Conservation (phyloP, 2,329 filamentous ascomycete species). For the Phaeosphaeriaceae sp. region DNA sequence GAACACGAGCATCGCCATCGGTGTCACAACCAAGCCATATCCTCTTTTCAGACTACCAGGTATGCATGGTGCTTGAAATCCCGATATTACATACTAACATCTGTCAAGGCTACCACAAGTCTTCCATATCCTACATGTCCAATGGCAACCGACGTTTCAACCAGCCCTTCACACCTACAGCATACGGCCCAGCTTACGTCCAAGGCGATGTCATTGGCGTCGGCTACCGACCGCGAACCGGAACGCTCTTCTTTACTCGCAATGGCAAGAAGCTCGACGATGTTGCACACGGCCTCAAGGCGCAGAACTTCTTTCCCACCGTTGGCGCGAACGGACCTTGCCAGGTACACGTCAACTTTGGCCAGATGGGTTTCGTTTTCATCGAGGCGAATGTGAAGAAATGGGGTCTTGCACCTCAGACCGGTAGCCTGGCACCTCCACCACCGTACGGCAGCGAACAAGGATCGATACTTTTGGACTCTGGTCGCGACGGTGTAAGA, state of each 20-base stretch:
- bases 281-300: conserved; percentile 88
- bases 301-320: conserved; percentile 96
- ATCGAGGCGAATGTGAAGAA: conserved; percentile 99
- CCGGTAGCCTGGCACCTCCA: conserved; percentile 90
- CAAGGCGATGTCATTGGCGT: conserved; percentile 97
- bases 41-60: conserved; percentile 92
- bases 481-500: conserved; percentile 65
- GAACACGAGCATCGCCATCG: conserved; percentile 83
- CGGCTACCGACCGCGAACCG: conserved; percentile 91
- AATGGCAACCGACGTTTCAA: conserved; percentile 87
- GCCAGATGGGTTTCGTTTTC: conserved; percentile 97
- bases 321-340: conserved; percentile 95
- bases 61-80: conserved; percentile 58
- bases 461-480: conserved; percentile 92
- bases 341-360: conserved; percentile 94
- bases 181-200: conserved; percentile 83
- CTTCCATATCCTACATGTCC: conserved; percentile 90
- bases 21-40: conserved; percentile 96
- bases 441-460: conserved; percentile 97
- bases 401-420: conserved; percentile 97
- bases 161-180: conserved; percentile 82
- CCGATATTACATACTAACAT: conserved; percentile 23
- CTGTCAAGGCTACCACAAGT: conserved; percentile 81
- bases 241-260: conserved; percentile 95
- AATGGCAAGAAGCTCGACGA: conserved; percentile 98